Conservation (phyloP, 225 moss, liverwort and hornwort species). For the Polytrichum commune region DNA sequence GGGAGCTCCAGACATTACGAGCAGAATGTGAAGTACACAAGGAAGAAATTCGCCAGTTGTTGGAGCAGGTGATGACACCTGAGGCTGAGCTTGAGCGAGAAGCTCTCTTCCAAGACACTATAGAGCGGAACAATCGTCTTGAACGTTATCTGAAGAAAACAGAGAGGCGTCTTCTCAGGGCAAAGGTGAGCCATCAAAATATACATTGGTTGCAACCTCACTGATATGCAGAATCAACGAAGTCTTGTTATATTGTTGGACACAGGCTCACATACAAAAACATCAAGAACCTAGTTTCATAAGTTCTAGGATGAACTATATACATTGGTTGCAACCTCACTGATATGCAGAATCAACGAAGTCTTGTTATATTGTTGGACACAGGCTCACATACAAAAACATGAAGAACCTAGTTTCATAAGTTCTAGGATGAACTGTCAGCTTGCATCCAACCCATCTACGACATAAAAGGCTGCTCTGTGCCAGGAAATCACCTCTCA, state of each 20-base stretch:
- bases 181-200: slow-evolving; percentile 26
- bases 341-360: neutral
- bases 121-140: slow-evolving; percentile 42
- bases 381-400: neutral
- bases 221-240: neutral
- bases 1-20: slow-evolving; percentile 31
- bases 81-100: slow-evolving; percentile 47
- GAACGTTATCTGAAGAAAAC: slow-evolving; percentile 45
- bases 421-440: neutral
- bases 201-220: neutral
- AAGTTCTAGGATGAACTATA: neutral
- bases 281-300: slow-evolving; percentile 1
- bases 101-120: slow-evolving; percentile 37
- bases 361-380: neutral
- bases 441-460: slow-evolving; percentile 1
- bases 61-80: slow-evolving; percentile 55
- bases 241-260: neutral
- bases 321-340: neutral
- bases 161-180: slow-evolving; percentile 35
- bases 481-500: neutral
- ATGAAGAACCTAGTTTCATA: neutral
- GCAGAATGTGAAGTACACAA: slow-evolving; percentile 38
- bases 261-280: neutral
- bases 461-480: neutral
- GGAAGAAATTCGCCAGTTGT: slow-evolving; percentile 46